Evolutionary conservation across 495 filamentous ascomycete species (phyloP), one percentile per base, ranked within the genome.

Genomic region (Hyaloscypha hepaticicola): DNA sequence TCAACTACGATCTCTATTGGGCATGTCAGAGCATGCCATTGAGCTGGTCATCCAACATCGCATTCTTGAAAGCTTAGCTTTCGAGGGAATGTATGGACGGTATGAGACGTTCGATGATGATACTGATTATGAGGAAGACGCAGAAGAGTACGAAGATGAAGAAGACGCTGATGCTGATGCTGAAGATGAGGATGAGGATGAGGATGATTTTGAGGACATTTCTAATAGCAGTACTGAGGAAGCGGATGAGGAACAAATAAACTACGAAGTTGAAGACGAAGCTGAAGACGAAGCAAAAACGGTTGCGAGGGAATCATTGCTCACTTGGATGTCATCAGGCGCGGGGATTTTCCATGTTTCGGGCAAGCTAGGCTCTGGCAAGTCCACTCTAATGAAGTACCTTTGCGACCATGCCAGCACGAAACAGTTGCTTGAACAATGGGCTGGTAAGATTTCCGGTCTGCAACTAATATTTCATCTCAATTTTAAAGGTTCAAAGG

Each of bases 361-460:
- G 1, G 79, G 78, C 19, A 79, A 80, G 63, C 65, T 73, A 0
- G 79, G 78, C 16, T 77, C 77, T 5, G 79, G 78, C 1, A 82
- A 82, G 60, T 81, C 79, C 4, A 45, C 38, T 8, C 19, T 45
- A 16, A 45, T 45, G 38, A 45, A 77, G 60, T 77, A 73, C 45
- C 29, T 81, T 0, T 31, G 26, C 24, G 41, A 60, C 1, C 64
- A 75, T 49, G 26, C 48, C 1, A 29, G 58, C 29, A 74, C 72
- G 16, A 24, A 51, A 34, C 16, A 29, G n/a, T 24, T 60, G 25
- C 58, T 76, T 27, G 12, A 41, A n/a, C 6, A 38, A 0, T 80
- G 77, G 78, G 73, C 75, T 33, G 69, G 61, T 3, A 27, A 41
- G 9, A 3, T 2, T 45, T 16, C 19, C 38, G 3, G 16, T 45